Percentiles rank a stretch among this genome's conserved stretches.
These are phyloP conservation scores for Eleusine indica DNA, from an alignment of 176 grass and related monocot genomes.

Conservation along the genomic window DNA sequence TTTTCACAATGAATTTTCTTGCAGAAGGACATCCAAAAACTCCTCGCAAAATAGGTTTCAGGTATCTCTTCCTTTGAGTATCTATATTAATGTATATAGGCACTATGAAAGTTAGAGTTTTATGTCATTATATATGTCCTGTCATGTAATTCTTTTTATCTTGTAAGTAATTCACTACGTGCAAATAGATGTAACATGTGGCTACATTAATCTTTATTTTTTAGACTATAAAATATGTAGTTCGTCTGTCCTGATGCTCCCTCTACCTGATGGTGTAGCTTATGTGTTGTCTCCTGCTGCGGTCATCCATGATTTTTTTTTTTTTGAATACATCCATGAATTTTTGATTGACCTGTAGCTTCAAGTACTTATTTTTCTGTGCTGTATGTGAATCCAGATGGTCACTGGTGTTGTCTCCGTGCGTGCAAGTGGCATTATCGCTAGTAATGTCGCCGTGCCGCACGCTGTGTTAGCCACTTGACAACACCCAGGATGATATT, in stretches of 20 bases:
- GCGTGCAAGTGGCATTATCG: neutral
- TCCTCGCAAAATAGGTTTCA: constrained; percentile 57
- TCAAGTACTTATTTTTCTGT: neutral
- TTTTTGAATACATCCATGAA: neutral
- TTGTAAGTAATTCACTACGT: constrained; percentile 32
- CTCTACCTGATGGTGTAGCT: neutral
- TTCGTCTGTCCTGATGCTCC: neutral
- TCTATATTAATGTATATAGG: constrained; percentile 30
- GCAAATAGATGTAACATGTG: constrained; percentile 30
- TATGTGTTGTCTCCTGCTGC: neutral
- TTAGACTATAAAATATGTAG: neutral
- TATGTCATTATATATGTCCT: neutral
- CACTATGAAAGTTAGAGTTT: constrained; percentile 20
- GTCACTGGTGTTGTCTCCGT: neutral
- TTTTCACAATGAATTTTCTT: constrained; percentile 31
- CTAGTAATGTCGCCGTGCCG: neutral
- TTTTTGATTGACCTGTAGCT: neutral
- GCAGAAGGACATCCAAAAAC: constrained; percentile 96
- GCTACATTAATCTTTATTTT: constrained; percentile 16
- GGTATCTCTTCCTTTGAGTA: constrained; percentile 35
- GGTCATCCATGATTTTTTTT: neutral
- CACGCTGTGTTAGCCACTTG: neutral
- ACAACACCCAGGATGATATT: neutral
- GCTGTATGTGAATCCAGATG: neutral
- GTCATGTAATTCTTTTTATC: neutral